Evolutionary conservation across 1,284 basidiomycete species (phyloP).

Genomic region (Leucoagaricus sp.): DNA sequence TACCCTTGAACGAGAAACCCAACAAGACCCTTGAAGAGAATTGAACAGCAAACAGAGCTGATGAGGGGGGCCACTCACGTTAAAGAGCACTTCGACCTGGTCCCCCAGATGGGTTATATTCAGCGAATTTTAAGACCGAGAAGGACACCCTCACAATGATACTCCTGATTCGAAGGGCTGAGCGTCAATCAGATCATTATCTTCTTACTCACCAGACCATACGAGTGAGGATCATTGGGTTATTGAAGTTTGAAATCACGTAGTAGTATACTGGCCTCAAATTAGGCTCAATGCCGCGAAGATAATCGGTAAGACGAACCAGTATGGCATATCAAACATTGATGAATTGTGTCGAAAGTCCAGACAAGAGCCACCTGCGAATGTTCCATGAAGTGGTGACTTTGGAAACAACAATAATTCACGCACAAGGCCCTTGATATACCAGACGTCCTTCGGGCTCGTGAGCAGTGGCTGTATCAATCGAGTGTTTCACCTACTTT

Average conservation of each 20-base stretch:
- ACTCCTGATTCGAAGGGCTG: slow-evolving; percentile 44
- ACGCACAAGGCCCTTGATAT: slow-evolving; percentile 47
- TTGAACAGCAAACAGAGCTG: not conserved
- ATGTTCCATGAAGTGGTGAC: not conserved
- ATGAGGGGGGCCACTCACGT: slow-evolving; percentile 32
- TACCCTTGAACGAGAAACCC: slow-evolving; percentile 57
- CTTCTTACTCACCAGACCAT: slow-evolving; percentile 53
- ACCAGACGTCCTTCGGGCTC: slow-evolving; percentile 42
- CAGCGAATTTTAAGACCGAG: not conserved
- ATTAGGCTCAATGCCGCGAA: not conserved
- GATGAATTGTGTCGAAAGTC: slow-evolving; percentile 50
- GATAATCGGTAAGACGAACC: slow-evolving; percentile 29
- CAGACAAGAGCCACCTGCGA: slow-evolving; percentile 44
- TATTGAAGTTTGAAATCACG: slow-evolving; percentile 51
- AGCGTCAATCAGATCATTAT: not conserved
- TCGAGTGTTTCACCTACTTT: slow-evolving; percentile 26
- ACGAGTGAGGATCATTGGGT: slow-evolving; percentile 35
- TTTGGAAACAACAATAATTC: not conserved
- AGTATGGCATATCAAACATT: slow-evolving; percentile 54
- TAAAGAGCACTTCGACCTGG: slow-evolving; percentile 57
- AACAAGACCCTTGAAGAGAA: slow-evolving; percentile 45
- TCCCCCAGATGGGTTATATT: not conserved
- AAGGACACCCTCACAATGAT: slow-evolving; percentile 37
- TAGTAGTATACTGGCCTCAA: slow-evolving; percentile 53
- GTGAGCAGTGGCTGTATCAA: not conserved